Evolutionary conservation across 352 stramenopile genomes (phyloP).

Genomic region (Globisporangium cylindrosporum): DNA sequence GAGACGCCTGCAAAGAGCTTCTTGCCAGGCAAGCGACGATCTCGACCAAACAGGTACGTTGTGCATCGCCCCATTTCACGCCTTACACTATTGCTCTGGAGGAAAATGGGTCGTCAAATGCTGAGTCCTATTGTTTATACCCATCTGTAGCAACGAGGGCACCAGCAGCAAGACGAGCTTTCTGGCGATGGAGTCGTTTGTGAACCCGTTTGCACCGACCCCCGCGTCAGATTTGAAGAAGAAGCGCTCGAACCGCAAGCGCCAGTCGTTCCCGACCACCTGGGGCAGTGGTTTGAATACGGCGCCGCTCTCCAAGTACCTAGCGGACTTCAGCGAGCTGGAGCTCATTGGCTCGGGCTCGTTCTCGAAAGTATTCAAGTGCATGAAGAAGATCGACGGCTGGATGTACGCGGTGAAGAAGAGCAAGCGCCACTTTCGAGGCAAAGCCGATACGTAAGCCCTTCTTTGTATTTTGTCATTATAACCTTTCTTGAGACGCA

Average conservation of each 20-base stretch:
- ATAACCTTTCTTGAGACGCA: not conserved
- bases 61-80: not conserved
- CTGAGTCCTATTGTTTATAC: not conserved
- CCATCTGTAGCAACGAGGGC: slow-evolving; percentile 6
- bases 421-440: slow-evolving; percentile 79
- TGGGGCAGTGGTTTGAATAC: slow-evolving; percentile 28
- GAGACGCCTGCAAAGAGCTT: slow-evolving; percentile 26
- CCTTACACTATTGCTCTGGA: not conserved
- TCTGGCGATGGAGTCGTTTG: slow-evolving; percentile 47
- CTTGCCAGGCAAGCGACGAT: slow-evolving; percentile 23
- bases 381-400: slow-evolving; percentile 84
- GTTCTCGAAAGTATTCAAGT: slow-evolving; percentile 88
- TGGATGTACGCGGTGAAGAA: slow-evolving; percentile 88
- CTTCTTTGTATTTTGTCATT: slow-evolving; percentile 5
- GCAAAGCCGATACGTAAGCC: slow-evolving; percentile 77
- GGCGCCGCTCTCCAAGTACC: slow-evolving; percentile 67
- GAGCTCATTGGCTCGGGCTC: slow-evolving; percentile 78
- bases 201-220: slow-evolving; percentile 67
- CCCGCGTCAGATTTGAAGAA: slow-evolving; percentile 55
- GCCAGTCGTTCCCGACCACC: slow-evolving; percentile 58
- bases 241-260: slow-evolving; percentile 58
- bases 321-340: slow-evolving; percentile 74
- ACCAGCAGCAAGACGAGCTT: slow-evolving; percentile 5
- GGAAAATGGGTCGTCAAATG: not conserved
- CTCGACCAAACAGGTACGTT: slow-evolving; percentile 18